Evolutionary conservation across 2,329 filamentous ascomycete species (phyloP), one percentile per base, ranked within the genome.

Genomic region (Rugonectria rugulosa): DNA sequence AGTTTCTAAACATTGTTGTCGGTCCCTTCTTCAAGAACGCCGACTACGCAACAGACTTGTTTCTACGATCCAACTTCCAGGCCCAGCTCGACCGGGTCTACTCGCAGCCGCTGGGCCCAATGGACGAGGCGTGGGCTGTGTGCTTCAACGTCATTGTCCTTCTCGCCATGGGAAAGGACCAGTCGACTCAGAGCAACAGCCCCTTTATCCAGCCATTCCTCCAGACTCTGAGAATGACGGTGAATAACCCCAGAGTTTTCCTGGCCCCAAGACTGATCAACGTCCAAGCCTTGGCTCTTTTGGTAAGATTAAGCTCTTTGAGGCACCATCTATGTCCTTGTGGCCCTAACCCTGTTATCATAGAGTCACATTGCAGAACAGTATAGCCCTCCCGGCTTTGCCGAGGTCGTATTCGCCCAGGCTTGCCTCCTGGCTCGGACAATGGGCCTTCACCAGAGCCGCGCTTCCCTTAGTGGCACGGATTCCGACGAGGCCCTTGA

Each of bases 231-330:
- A 59, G 51, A 14, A 65, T 68, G 66, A 62, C 64, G 5, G 41
- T 68, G n/a, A 68, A 66, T 29, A 68, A 68, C 4, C 63, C 66
- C 3, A 44, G 66, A 2, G 57, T 68, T 2, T 68, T 67, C n/a
- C 24, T 68, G 15, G 57, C 64, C 4, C 66, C 66, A 10, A 59
- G 66, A 5, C 57, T 68, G 11, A 50, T 66, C 15, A 68, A 68
- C 15, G 64, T 68, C 1, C 66, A 68, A 19, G 66, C 64, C 2
- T 58, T 68, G 36, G 62, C 66, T n/a, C 44, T 68, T 7, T 27
- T 68, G 41, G 66, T 68, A 60, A 42, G 56, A 9, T 2, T n/a
- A n/a, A n/a, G n/a, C 4, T 1, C 5, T 20, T 24, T 11, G 14
- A 3, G 4, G 7, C 5, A n/a, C n/a, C n/a, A n/a, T n/a, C n/a